These are phyloP conservation scores for Trichoderma sp. DNA, from an alignment of 2,329 filamentous ascomycete species.

Conservation along the genomic window DNA sequence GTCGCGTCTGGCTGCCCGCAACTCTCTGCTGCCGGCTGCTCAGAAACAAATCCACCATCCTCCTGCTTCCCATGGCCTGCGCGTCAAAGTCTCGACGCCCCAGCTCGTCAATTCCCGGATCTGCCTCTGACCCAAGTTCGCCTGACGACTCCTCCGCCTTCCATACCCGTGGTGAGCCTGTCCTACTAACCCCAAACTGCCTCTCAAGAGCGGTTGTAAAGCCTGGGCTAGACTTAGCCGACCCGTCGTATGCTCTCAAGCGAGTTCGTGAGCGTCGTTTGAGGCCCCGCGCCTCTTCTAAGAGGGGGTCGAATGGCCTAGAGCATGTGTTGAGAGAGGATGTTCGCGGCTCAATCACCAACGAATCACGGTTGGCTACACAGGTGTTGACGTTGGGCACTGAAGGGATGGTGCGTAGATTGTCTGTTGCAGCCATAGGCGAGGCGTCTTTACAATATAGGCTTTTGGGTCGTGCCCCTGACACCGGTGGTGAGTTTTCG, in stretches of 20 bases:
- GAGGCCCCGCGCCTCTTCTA: conserved; percentile 22
- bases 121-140: not conserved
- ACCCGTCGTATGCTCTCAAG: conserved; percentile 21
- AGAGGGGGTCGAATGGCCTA: conserved; percentile 20
- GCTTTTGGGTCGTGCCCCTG: not conserved
- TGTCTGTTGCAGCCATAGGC: conserved; percentile 21
- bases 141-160: not conserved
- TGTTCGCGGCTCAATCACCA: conserved; percentile 24
- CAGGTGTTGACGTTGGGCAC: conserved; percentile 24
- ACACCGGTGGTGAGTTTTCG: conserved; percentile 21
- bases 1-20: conserved; percentile 32
- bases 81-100: conserved; percentile 26
- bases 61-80: conserved; percentile 45
- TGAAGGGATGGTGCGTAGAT: conserved; percentile 29
- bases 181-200: conserved; percentile 25
- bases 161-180: conserved; percentile 24
- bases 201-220: conserved; percentile 25
- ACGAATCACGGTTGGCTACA: not conserved
- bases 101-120: not conserved
- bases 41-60: conserved; percentile 56
- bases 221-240: conserved; percentile 33
- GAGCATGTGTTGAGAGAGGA: conserved; percentile 29
- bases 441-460: not conserved
- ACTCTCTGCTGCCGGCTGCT: conserved; percentile 47
- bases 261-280: conserved; percentile 27